These are phyloP conservation scores for Ettlia oleoabundans DNA, from an alignment of 139 green algal species.

Conservation along the genomic window DNA sequence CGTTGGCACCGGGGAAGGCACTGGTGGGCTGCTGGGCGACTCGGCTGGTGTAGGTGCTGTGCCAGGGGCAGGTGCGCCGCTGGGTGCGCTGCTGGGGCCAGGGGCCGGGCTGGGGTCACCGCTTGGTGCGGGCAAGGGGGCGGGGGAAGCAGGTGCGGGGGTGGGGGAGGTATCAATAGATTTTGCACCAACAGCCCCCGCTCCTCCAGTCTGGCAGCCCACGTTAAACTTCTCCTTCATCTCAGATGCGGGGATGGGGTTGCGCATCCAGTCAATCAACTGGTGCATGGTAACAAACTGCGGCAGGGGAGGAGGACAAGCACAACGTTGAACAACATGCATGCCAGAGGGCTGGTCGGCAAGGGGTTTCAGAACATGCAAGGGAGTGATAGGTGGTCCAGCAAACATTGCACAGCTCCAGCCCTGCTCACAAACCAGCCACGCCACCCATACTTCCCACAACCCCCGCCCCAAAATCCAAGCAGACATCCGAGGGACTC, in stretches of 20 bases:
- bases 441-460: not conserved
- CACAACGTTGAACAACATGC: too few species aligned
- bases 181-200: not conserved
- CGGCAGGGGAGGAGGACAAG: not conserved
- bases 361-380: too few species aligned
- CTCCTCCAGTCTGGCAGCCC: constrained; percentile 20
- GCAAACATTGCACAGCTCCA: too few species aligned
- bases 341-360: too few species aligned
- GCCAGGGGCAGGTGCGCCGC: not conserved
- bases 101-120: not conserved
- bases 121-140: too few species aligned
- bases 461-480: too few species aligned
- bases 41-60: not conserved
- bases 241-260: constrained; percentile 25
- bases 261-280: constrained; percentile 36
- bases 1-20: too few species aligned
- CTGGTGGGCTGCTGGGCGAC: not conserved
- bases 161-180: not conserved
- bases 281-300: constrained; percentile 41
- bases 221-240: constrained; percentile 31
- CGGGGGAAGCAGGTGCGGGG: too few species aligned
- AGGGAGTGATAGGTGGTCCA: too few species aligned
- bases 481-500: not conserved
- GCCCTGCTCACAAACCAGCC: not conserved
- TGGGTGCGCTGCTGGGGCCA: too few species aligned